phyloP scores from a whole-genome alignment of 169 alveolate genomes.

The Plasmodium vinckei region DNA sequence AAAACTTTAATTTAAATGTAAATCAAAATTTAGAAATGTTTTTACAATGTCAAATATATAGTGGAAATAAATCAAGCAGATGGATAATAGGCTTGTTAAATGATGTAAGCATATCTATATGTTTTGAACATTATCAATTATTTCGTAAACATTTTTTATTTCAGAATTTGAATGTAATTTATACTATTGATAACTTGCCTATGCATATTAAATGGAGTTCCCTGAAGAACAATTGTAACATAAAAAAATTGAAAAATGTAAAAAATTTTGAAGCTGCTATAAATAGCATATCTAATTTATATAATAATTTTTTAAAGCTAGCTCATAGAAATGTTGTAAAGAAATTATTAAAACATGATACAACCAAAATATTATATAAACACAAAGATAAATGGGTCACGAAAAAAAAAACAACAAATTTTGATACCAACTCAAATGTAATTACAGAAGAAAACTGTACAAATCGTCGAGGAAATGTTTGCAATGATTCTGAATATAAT shows the following conservation, averaged over 20 bases:
- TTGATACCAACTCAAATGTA: not conserved
- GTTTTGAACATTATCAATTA: slow-evolving; percentile 68
- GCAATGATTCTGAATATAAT: not conserved
- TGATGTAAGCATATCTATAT: slow-evolving; percentile 50
- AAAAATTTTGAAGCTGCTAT: slow-evolving; percentile 13
- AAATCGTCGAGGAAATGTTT: not conserved
- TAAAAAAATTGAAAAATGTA: slow-evolving; percentile 32
- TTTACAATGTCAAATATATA: slow-evolving; percentile 74
- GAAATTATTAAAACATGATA: slow-evolving; percentile 45
- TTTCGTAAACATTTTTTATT: slow-evolving; percentile 59
- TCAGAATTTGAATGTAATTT: slow-evolving; percentile 54
- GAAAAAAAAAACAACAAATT: slow-evolving; percentile 17
- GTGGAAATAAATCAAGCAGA: slow-evolving; percentile 68
- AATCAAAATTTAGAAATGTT: slow-evolving; percentile 40
- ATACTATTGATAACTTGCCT: slow-evolving; percentile 50
- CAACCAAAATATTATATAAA: slow-evolving; percentile 33
- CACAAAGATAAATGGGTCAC: slow-evolving; percentile 61
- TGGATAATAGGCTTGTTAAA: slow-evolving; percentile 70
- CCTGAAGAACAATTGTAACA: slow-evolving; percentile 12
- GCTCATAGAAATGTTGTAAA: slow-evolving; percentile 71
- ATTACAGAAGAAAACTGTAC: not conserved
- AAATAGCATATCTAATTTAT: slow-evolving; percentile 31
- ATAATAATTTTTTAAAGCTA: slow-evolving; percentile 49
- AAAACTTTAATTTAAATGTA: not conserved
- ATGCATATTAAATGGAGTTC: slow-evolving; percentile 51